phyloP scores from a whole-genome alignment of 1,139 yeast genomes.

The Suhomyces chickasaworum region DNA sequence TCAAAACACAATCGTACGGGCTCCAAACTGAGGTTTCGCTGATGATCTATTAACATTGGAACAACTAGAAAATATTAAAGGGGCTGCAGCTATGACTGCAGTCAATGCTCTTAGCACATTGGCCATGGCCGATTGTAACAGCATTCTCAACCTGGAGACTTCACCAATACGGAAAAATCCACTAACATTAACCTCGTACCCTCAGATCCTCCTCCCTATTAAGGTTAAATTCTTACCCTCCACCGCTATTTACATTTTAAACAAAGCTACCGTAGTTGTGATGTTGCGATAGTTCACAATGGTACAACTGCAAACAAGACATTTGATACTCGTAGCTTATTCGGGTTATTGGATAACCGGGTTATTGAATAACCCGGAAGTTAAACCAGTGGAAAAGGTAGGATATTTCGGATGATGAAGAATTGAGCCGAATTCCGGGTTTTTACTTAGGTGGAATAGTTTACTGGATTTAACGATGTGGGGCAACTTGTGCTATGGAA shows the following conservation, averaged over 20 bases:
- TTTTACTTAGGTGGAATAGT: no score
- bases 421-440: no score
- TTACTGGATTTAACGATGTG: no score
- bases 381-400: no score
- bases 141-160: not conserved
- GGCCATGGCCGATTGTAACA: not conserved
- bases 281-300: not conserved
- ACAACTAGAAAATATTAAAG: constrained; percentile 10
- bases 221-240: not conserved
- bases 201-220: constrained; percentile 1
- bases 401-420: no score
- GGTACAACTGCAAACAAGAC: no score
- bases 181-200: not conserved
- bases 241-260: not conserved
- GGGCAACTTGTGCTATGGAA: no score
- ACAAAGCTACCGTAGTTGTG: not conserved
- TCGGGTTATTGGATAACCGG: no score
- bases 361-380: no score
- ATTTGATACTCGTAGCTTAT: no score
- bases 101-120: not conserved
- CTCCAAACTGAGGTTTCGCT: constrained; percentile 1
- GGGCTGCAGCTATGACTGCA: constrained; percentile 6
- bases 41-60: constrained; percentile 8
- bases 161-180: not conserved
- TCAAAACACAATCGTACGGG: not conserved